Percentiles rank a stretch among this genome's conserved stretches.
Conservation (phyloP, 1,284 basidiomycete species). For the Fereydounia khargensis region DNA sequence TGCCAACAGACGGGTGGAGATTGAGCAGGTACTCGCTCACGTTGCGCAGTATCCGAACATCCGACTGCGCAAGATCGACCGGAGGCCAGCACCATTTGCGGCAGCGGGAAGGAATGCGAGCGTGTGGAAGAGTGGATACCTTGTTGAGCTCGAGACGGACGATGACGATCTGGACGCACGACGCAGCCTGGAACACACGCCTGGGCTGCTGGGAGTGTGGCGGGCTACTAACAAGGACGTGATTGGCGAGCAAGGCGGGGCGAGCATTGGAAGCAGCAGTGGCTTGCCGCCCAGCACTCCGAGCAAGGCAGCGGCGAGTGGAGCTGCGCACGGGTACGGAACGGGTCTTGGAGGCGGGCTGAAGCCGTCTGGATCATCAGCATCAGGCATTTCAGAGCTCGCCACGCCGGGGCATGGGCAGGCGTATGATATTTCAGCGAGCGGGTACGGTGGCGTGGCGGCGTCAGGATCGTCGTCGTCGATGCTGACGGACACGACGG, state of each 20-base stretch:
- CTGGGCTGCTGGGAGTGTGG: too few species aligned
- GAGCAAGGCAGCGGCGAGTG: not conserved
- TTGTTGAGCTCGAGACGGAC: constrained; percentile 21
- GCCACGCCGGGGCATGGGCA: constrained; percentile 6
- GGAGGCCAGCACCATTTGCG: constrained; percentile 12
- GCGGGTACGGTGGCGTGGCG: too few species aligned
- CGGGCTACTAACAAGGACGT: too few species aligned
- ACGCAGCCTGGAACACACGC: too few species aligned
- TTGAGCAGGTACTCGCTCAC: constrained; percentile 7
- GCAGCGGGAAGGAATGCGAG: not conserved
- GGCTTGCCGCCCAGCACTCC: too few species aligned
- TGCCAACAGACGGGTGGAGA: too few species aligned
- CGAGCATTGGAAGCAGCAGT: too few species aligned
- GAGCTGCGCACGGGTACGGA: too few species aligned
- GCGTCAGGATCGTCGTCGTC: constrained; percentile 4
- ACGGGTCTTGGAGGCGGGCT: not conserved
- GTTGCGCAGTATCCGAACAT: constrained; percentile 5
- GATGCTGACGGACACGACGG: not conserved
- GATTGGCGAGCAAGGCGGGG: too few species aligned
- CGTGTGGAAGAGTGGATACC: constrained; percentile 24
- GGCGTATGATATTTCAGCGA: too few species aligned
- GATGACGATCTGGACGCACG: too few species aligned
- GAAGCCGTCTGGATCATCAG: not conserved
- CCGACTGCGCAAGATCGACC: constrained; percentile 24
- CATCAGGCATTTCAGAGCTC: constrained; percentile 1